Evolutionary conservation across 1,284 basidiomycete species (phyloP).

Genomic region (Tremellales sp.): DNA sequence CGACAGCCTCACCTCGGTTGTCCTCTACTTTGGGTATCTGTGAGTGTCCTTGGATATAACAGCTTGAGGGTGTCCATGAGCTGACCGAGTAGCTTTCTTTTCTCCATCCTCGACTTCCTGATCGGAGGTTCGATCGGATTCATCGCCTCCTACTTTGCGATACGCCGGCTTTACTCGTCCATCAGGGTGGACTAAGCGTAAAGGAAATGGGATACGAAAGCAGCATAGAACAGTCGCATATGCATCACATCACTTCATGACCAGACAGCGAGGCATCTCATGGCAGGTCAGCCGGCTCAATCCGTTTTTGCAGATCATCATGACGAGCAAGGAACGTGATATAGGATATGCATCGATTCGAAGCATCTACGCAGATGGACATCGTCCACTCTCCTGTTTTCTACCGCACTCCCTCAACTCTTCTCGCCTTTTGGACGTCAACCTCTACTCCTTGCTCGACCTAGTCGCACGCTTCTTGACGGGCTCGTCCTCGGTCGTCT

Average conservation of each 20-base stretch:
- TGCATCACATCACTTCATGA: too few species aligned
- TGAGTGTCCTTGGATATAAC: slow-evolving; percentile 25
- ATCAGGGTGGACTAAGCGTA: slow-evolving; percentile 50
- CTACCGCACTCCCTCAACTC: neutral
- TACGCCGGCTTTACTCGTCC: slow-evolving; percentile 72
- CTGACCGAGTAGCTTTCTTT: slow-evolving; percentile 53
- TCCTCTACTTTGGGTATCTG: slow-evolving; percentile 89
- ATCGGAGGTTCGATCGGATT: slow-evolving; percentile 84
- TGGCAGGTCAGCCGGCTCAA: too few species aligned
- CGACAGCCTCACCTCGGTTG: slow-evolving; percentile 74
- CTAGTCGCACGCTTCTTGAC: slow-evolving; percentile 37
- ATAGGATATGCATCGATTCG: too few species aligned
- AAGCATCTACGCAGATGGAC: too few species aligned
- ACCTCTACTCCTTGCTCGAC: slow-evolving; percentile 19
- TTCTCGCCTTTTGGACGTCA: neutral
- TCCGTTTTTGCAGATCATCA: too few species aligned
- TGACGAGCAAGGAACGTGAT: too few species aligned
- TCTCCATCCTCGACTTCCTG: slow-evolving; percentile 80
- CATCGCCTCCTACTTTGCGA: slow-evolving; percentile 79
- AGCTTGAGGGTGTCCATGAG: neutral
- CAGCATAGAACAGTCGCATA: neutral
- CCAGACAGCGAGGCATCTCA: too few species aligned
- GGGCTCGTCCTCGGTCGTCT: slow-evolving; percentile 19
- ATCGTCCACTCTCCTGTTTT: neutral
- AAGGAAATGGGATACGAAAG: too few species aligned